Base-by-base conservation (phyloP, 1,284 basidiomycete genomes). In the Ceratobasidium sp. region DNA sequence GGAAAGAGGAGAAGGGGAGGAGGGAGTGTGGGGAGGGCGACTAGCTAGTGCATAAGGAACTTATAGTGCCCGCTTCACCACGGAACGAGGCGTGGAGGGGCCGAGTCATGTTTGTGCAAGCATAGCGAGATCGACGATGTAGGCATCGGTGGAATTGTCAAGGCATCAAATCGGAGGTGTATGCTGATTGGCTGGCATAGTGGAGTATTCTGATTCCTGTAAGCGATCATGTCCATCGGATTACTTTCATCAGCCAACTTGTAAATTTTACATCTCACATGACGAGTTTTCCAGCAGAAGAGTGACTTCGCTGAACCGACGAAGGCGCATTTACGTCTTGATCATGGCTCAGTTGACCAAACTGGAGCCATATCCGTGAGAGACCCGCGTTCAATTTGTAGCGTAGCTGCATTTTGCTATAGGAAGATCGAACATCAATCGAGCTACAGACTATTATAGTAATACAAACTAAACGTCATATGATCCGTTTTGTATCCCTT, bases 221-320 rank as follows among this genome's bases (percentile, higher is more conserved):
- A 26, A 38, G 43, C 43, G 43, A 58, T 41, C 55, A 58, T 38
- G 55, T 58, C 55, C 55, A 41, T 58, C 55, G 32, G 55, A 41
- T n/a, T n/a, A n/a, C n/a, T n/a, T n/a, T n/a, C n/a, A n/a, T n/a
- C n/a, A 2, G 32, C 35, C n/a, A 21, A 58, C 32, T 41, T 7
- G 32, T 58, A 58, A 58, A 38, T 32, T 58, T 58, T 58, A 58
- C 55, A 58, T 58, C 55, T 58, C 55, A 58, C 55, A 58, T 58
- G 55, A 58, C 55, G 55, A 38, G 55, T 58, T 57, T 35, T 35
- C 54, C 38, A 35, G 9, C 16, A 4, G 28, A 18, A 58, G 55
- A 41, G 7, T 18, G 32, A 21, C 55, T 28, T 38, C 13, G 16
- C 43, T 21, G 35, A 58, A 58, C n/a, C 32, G 14, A 38, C 55